These are phyloP conservation scores for Chlorella sp. DNA, from an alignment of 139 green algal genomes.

Conservation along the genomic window DNA sequence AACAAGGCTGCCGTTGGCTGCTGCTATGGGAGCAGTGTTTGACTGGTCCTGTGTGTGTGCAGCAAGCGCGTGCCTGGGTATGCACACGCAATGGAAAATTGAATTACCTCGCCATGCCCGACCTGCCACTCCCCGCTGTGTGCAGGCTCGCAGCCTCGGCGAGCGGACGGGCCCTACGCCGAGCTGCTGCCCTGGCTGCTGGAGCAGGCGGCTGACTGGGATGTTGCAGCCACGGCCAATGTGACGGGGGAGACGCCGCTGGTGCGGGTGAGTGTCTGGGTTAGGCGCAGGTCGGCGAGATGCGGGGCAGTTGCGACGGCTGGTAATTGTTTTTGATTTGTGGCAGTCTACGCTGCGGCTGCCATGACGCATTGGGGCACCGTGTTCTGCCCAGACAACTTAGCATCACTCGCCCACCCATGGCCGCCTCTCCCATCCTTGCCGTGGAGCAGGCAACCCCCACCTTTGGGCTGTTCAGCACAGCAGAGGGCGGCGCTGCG, in stretches of 20 bases:
- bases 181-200: constrained; percentile 78
- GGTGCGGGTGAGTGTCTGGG: constrained; percentile 24
- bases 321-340: too few species aligned
- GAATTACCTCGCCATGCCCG: too few species aligned
- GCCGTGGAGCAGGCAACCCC: neutral
- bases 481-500: constrained; percentile 33
- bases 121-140: neutral
- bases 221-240: constrained; percentile 63
- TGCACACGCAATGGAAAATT: too few species aligned
- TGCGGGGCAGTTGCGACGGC: too few species aligned
- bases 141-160: constrained; percentile 37
- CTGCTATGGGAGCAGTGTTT: neutral
- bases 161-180: constrained; percentile 57
- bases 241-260: constrained; percentile 31
- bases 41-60: neutral
- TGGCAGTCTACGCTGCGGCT: too few species aligned
- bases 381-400: too few species aligned
- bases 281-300: too few species aligned
- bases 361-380: too few species aligned
- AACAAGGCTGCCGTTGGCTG: neutral
- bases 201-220: constrained; percentile 75
- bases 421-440: neutral
- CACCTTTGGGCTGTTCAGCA: constrained; percentile 38
- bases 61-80: too few species aligned
- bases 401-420: neutral